Base-by-base conservation (phyloP, 129 eudicot genomes). In the Ambrosia artemisiifolia region DNA sequence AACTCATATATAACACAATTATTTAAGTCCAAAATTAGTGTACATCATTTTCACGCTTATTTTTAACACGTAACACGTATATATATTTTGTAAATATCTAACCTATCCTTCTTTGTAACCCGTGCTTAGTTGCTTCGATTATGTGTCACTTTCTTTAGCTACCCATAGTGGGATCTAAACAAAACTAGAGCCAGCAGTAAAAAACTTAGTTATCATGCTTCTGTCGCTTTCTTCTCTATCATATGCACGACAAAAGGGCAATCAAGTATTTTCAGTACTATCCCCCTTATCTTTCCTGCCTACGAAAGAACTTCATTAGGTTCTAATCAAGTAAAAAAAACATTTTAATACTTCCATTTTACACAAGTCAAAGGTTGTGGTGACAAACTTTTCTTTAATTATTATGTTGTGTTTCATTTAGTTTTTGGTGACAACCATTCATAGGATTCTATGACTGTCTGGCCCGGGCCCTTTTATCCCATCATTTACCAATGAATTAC, bases 381-480 rank as follows among this genome's bases (percentile, higher is more conserved):
- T 47, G 35, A 69, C 63, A 69, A 69, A 34, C 63, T 50, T 32
- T 50, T 33, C 35, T 69, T 70, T 70, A 70, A 35, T 54, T 34
- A 70, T 54, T 38, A 35, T 51, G 64, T 35, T 54, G 51, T 36
- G 50, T 38, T 38, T 20, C 14, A 53, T 49, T 33, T 14, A 32
- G 48, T 50, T 55, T 53, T 54, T 44, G n/a, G 13, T 51, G 64
- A 70, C 74, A 70, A 6, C 49, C 50, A 64, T 17, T 53, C 43
- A 70, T 53, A 35, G 63, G 74, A 53, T 70, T 17, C 74, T 51
- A 53, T 19, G n/a, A 53, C 19, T 50, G 36, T 36, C 49, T 18
- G 46, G 11, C 48, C 48, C 49, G 11, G 46, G 11, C 48, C 48
- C 61, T 68, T 33, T 68, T 49, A 33, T n/a, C 61, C 7, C 46